These are phyloP conservation scores for Rhizophagus sp. DNA, from an alignment of 192 early-diverging fungal genomes.

Conservation along the genomic window DNA sequence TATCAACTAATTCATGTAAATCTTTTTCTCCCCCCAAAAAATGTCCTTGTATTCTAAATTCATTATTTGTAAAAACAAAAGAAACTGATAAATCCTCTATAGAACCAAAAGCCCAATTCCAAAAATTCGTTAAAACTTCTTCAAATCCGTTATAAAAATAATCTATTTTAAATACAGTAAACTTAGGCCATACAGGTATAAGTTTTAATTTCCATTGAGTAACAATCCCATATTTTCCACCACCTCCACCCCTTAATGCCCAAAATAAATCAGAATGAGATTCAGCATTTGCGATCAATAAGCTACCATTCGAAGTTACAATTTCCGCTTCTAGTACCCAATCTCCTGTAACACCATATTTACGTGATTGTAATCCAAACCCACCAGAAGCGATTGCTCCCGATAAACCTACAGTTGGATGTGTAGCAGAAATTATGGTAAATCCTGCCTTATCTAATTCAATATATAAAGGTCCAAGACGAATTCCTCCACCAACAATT, in stretches of 20 bases:
- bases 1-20: not conserved
- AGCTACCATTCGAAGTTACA: constrained; percentile 49
- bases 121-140: not conserved
- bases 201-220: constrained; percentile 37
- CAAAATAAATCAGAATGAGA: constrained; percentile 56
- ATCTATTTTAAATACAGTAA: not conserved
- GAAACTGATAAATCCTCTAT: not conserved
- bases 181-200: constrained; percentile 14
- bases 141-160: not conserved
- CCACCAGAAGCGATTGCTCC: constrained; percentile 54
- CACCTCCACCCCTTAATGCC: constrained; percentile 63
- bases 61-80: not conserved
- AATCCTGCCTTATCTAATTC: constrained; percentile 31
- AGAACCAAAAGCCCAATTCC: not conserved
- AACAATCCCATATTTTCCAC: constrained; percentile 37
- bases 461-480: constrained; percentile 55
- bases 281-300: constrained; percentile 39
- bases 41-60: not conserved
- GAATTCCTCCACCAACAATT: constrained; percentile 46
- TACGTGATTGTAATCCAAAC: constrained; percentile 46
- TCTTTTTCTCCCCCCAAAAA: not conserved
- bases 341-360: constrained; percentile 52
- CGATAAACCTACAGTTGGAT: constrained; percentile 55
- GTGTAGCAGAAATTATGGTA: constrained; percentile 43
- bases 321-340: constrained; percentile 53